Conservation (phyloP, 148 eudicot genomes). For the Persicaria tinctoria region DNA sequence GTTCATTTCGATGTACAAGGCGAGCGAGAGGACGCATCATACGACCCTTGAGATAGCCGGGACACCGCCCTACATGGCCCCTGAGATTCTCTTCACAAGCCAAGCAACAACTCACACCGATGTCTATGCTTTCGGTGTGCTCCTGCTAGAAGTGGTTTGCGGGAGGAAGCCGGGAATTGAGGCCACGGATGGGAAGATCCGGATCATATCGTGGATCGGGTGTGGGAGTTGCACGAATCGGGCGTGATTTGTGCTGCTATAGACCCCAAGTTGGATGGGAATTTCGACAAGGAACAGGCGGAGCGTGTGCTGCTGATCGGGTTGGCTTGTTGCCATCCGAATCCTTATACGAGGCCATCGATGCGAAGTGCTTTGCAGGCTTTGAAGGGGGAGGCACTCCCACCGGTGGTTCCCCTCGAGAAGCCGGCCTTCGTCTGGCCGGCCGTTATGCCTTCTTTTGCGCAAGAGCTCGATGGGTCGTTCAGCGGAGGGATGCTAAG, state of each 20-base stretch:
- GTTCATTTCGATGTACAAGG: conserved; percentile 14
- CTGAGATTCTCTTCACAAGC: conserved; percentile 36
- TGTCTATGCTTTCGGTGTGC: conserved; percentile 37
- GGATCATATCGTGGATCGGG: conserved; percentile 28
- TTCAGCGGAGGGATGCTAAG: conserved; percentile 23
- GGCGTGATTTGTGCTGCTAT: conserved; percentile 16
- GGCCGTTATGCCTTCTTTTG: conserved; percentile 15
- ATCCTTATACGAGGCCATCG: conserved; percentile 33
- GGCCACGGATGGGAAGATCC: conserved; percentile 9
- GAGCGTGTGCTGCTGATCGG: conserved; percentile 23
- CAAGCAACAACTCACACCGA: conserved; percentile 34
- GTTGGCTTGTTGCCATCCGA: conserved; percentile 36
- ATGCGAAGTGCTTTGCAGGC: conserved; percentile 27
- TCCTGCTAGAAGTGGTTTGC: conserved; percentile 28
- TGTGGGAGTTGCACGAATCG: conserved; percentile 25
- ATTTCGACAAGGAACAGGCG: conserved; percentile 20
- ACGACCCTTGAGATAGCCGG: conserved; percentile 37
- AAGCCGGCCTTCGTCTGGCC: conserved; percentile 40
- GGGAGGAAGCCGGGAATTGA: conserved; percentile 24
- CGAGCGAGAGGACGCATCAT: conserved; percentile 31
- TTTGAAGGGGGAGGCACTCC: conserved; percentile 21
- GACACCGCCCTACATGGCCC: conserved; percentile 43
- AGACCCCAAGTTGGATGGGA: conserved; percentile 27
- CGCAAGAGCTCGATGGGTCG: conserved; percentile 20
- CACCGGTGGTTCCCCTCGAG: conserved; percentile 21